Percentiles rank a stretch among this genome's conserved stretches.
phyloP scores from a whole-genome alignment of 208 protist species.

The Herpetomonas tarakana region DNA sequence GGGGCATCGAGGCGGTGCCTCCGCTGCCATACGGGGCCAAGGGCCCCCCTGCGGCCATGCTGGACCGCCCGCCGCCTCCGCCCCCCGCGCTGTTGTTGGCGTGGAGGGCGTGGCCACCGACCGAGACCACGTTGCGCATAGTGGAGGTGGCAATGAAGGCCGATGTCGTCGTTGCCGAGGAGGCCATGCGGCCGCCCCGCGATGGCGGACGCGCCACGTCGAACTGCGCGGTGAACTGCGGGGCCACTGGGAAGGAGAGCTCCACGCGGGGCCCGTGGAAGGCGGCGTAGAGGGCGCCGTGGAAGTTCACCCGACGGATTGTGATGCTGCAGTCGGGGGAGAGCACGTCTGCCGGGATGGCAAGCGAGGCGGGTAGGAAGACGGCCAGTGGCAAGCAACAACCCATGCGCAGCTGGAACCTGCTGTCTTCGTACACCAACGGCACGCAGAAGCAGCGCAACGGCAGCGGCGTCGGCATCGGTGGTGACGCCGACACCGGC shows the following conservation, averaged over 20 bases:
- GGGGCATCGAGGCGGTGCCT: not conserved
- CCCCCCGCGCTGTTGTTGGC: not conserved
- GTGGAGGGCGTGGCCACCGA: not conserved
- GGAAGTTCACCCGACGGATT: slow-evolving; percentile 52
- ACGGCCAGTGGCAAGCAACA: slow-evolving; percentile 55
- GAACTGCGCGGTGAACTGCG: slow-evolving; percentile 63
- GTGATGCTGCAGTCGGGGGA: slow-evolving; percentile 49
- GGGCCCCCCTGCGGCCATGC: not conserved
- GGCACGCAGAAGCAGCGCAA: slow-evolving; percentile 70
- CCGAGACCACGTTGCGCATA: slow-evolving; percentile 14
- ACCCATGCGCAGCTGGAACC: slow-evolving; percentile 48
- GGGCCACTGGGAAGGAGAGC: slow-evolving; percentile 57
- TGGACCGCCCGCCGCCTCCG: too few relatives aligned
- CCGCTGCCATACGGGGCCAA: too few relatives aligned
- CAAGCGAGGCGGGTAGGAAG: slow-evolving; percentile 37
- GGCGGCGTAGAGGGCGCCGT: slow-evolving; percentile 50
- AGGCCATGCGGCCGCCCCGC: not conserved
- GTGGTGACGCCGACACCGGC: slow-evolving; percentile 1
- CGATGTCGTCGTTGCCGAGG: not conserved
- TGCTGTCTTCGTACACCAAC: slow-evolving; percentile 68
- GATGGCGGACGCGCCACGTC: slow-evolving; percentile 17
- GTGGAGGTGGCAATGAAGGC: slow-evolving; percentile 22
- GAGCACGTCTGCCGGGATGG: slow-evolving; percentile 65
- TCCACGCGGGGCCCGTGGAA: slow-evolving; percentile 50
- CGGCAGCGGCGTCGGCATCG: not conserved